Base-by-base conservation (phyloP, 2,329 filamentous ascomycete species). In the Colletotrichum lupini region DNA sequence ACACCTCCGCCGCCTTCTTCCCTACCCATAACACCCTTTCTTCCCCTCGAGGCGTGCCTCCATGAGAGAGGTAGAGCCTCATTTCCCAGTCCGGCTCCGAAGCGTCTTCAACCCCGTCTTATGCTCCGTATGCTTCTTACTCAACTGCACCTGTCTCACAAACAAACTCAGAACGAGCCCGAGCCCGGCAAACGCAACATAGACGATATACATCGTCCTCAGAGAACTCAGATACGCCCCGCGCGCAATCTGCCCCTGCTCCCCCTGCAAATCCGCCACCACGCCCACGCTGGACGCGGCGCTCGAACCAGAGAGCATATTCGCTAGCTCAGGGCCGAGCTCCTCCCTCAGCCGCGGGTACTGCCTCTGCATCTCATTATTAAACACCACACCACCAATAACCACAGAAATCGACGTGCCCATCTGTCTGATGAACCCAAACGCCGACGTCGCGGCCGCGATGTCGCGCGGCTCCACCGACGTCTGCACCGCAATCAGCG, bases 401-500 rank as follows among this genome's bases (percentile, higher is more conserved):
- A 92, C 90, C 70, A 92, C 85, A 11, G 88, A 88, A 28, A 91
- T 85, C 55, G 88, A 85, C 0, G 88, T 88, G 4, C 87, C 86
- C 46, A 92, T 82, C 77, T 90, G 88, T 30, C 91, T 87, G 53
- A 90, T 80, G 78, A 92, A 92, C 12, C 85, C 83, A 77, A 91
- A 91, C 2, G 90, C 91, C 0, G 89, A 87, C 0, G 91, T 92
- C 16, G 90, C 91, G 2, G 89, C 87, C 2, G 90, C 91, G 65
- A 92, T 89, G 69, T 93, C 91, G 12, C 85, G 81, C 7, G 87
- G 87, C 19, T 86, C 83, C 52, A 93, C 89, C 14, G 87, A 88
- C 3, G 89, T 87, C 77, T 94, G 92, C 5, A 94, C 85, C 0
- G 90, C 89, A 49, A 93, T 87, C 28, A 93, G 83, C 0, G 90